Base-by-base conservation (phyloP, 495 filamentous ascomycete species). In the Penicillium pulvis region DNA sequence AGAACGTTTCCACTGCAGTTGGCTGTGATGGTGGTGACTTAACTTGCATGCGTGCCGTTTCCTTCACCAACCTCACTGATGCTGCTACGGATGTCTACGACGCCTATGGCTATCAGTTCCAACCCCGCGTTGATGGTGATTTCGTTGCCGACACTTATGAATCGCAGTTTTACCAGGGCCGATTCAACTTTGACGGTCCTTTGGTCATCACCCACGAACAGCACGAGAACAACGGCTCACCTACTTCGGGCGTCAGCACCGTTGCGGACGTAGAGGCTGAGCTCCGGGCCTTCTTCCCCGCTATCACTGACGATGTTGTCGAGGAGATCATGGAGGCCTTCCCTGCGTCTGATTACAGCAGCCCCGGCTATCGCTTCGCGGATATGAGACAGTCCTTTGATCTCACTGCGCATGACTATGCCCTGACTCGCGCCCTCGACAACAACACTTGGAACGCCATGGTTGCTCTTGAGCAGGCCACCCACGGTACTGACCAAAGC, bases 341-440 rank as follows among this genome's bases (percentile, higher is more conserved):
- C 51, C 71, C 71, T 2, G 71, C 66, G 19, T 64, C 60, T n/a
- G 64, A 71, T 24, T 74, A 74, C 47, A 47, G 64, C 4, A 70
- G 64, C 35, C 67, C 69, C 16, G 67, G 69, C 3, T 61, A 71
- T 10, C 58, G 67, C 24, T 71, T 74, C 26, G 51, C 67, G 2
- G 71, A 74, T 51, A 74, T 74, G 61, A 65, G 68, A 53, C 69
- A 74, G 49, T 71, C 67, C 1, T 69, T 74, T 53, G 67, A 74
- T 52, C 47, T 74, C 35, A 71, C 69, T 24, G 67, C 69, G 7
- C 65, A 74, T 31, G 61, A 71, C 45, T 56, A 69, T 11, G 71
- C 71, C 4, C 53, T 70, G 6, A 74, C 71, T 12, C 64, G 66
- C 11, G 69, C 69, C 11, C 44, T 72, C 17, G 56, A 66, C 44